phyloP scores from a whole-genome alignment of 1,284 basidiomycete genomes.

The Rhizoctonia solani region DNA sequence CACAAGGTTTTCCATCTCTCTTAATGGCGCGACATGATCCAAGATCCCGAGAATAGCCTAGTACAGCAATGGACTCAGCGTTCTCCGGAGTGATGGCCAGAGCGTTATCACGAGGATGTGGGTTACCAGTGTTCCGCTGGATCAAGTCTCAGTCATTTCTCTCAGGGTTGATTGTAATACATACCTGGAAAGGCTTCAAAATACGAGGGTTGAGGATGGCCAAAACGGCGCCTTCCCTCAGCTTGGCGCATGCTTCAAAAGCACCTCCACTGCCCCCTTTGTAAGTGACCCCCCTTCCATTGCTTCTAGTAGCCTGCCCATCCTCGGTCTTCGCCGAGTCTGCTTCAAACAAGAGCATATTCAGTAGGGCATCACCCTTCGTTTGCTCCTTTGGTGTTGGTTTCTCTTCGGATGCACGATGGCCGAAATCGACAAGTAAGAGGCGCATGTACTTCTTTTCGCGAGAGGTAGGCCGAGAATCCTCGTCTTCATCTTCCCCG shows the following conservation, averaged over 20 bases:
- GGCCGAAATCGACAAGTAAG: constrained; percentile 82
- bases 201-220: constrained; percentile 88
- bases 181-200: constrained; percentile 80
- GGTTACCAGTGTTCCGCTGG: constrained; percentile 49
- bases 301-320: constrained; percentile 49
- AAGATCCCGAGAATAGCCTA: constrained; percentile 85
- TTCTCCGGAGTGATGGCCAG: constrained; percentile 87
- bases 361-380: constrained; percentile 78
- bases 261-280: constrained; percentile 89
- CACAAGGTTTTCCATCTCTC: constrained; percentile 80
- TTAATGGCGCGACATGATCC: constrained; percentile 79
- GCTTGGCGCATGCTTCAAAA: constrained; percentile 80
- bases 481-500: constrained; percentile 42
- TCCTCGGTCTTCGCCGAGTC: constrained; percentile 62
- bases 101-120: constrained; percentile 78
- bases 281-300: constrained; percentile 57
- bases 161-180: constrained; percentile 39
- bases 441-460: constrained; percentile 84
- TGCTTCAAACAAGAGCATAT: constrained; percentile 85
- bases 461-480: constrained; percentile 32
- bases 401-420: constrained; percentile 53
- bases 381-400: constrained; percentile 23
- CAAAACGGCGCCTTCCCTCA: constrained; percentile 86
- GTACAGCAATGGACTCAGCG: constrained; percentile 74
- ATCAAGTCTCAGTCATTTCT: constrained; percentile 50